phyloP scores from a whole-genome alignment of 164 flowering plant species.

The Tetracentron sinense region DNA sequence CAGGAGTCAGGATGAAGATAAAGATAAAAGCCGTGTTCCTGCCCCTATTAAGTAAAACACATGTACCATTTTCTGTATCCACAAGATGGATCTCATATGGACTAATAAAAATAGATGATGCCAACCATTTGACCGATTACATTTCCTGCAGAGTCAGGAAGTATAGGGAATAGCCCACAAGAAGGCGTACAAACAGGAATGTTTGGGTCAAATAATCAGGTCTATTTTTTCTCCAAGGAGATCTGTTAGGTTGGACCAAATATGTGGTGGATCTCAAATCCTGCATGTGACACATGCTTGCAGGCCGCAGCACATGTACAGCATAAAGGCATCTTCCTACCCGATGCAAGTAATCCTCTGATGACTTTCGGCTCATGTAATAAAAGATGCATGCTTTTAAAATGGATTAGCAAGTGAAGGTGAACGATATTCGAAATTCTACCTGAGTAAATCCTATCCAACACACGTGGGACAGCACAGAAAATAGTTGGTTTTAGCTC shows the following conservation, averaged over 20 bases:
- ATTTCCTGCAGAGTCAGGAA: too few relatives aligned
- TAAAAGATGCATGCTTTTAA: conserved; percentile 3
- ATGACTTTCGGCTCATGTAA: neutral
- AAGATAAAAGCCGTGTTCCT: too few relatives aligned
- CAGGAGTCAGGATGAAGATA: too few relatives aligned
- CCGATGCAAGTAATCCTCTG: neutral
- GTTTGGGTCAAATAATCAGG: neutral
- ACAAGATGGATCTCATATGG: neutral
- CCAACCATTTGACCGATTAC: too few relatives aligned
- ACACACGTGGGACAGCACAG: conserved; percentile 96
- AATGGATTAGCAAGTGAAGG: neutral
- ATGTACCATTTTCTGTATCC: neutral
- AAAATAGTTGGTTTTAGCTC: conserved; percentile 87
- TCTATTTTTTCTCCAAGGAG: neutral
- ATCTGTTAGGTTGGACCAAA: neutral
- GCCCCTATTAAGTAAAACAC: neutral
- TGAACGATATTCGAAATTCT: neutral
- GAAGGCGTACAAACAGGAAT: neutral
- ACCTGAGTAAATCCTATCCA: conserved; percentile 90
- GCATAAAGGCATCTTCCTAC: neutral
- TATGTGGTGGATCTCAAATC: conserved; percentile 1
- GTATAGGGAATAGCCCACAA: too few relatives aligned
- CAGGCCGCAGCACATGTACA: neutral
- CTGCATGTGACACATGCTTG: neutral
- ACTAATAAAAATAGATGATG: too few relatives aligned